phyloP scores from a whole-genome alignment of 169 alveolate genomes.

The Theileria orientalis region DNA sequence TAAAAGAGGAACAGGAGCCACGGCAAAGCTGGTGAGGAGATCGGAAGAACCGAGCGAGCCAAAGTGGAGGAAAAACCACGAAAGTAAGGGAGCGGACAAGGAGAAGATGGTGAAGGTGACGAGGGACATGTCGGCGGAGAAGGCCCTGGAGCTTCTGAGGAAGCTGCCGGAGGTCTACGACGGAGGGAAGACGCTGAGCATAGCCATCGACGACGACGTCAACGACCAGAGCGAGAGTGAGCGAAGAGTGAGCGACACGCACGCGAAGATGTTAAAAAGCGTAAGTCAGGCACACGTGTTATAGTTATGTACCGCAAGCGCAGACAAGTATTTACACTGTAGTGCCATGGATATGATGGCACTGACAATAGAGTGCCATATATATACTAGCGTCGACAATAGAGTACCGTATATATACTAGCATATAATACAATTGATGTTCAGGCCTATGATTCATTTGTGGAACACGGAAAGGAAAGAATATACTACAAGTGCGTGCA shows the following conservation, averaged over 20 bases:
- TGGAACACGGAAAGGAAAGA: background rate
- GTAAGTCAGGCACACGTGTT: no score
- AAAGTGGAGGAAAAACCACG: background rate
- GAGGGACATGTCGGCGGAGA: constrained; percentile 37
- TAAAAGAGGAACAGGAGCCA: background rate
- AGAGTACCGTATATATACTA: no score
- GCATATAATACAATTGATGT: no score
- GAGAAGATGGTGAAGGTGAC: background rate
- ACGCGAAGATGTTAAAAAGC: no score
- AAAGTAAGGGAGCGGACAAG: background rate
- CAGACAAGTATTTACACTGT: no score
- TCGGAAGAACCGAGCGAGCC: no score
- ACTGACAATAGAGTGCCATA: no score
- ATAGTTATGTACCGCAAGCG: no score
- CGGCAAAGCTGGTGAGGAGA: no score
- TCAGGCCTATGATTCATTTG: constrained; percentile 7
- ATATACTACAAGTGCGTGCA: constrained; percentile 28
- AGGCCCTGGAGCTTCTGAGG: constrained; percentile 53
- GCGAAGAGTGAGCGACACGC: no score
- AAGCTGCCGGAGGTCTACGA: background rate
- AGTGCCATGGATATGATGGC: no score
- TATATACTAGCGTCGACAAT: no score
- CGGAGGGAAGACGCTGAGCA: background rate
- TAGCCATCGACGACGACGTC: background rate
- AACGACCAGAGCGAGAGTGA: background rate